A percentile compares a stretch with the other conserved stretches of the same genome.
Evolutionary conservation across 2,329 filamentous ascomycete species (phyloP).

Genomic region (Fusarium compactum): DNA sequence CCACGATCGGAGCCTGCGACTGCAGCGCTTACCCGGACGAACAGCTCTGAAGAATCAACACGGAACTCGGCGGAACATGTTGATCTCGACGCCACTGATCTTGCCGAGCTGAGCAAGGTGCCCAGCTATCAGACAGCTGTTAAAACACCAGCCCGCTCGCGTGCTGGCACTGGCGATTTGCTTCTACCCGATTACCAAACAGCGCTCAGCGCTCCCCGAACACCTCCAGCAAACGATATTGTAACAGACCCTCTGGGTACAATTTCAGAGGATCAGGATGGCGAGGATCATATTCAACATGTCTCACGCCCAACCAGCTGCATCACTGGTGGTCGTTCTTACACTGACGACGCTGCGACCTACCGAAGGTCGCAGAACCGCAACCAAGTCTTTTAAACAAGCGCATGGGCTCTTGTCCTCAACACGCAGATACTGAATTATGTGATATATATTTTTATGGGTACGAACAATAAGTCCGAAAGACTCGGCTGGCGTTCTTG

Average conservation of each 20-base stretch:
- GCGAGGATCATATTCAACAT: slow-evolving; percentile 43
- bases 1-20: slow-evolving; percentile 59
- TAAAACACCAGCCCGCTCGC: slow-evolving; percentile 69
- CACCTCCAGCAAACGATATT: slow-evolving; percentile 56
- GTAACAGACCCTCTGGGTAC: slow-evolving; percentile 48
- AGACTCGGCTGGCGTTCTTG: slow-evolving; percentile 35
- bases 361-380: slow-evolving; percentile 42
- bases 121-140: slow-evolving; percentile 83
- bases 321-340: slow-evolving; percentile 40
- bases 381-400: slow-evolving; percentile 35
- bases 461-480: slow-evolving; percentile 23
- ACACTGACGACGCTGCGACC: slow-evolving; percentile 42
- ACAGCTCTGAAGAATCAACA: slow-evolving; percentile 65
- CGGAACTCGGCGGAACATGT: slow-evolving; percentile 68
- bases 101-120: slow-evolving; percentile 76
- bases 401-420: not conserved
- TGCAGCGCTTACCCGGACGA: slow-evolving; percentile 64
- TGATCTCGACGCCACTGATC: slow-evolving; percentile 69
- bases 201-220: slow-evolving; percentile 66
- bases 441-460: slow-evolving; percentile 19
- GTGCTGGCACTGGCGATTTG: slow-evolving; percentile 61
- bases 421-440: slow-evolving; percentile 4
- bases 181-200: slow-evolving; percentile 76
- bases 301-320: slow-evolving; percentile 44
- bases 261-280: slow-evolving; percentile 50